Base-by-base conservation (phyloP, 768 basidiomycete genomes). In the Termitomyces sp. region DNA sequence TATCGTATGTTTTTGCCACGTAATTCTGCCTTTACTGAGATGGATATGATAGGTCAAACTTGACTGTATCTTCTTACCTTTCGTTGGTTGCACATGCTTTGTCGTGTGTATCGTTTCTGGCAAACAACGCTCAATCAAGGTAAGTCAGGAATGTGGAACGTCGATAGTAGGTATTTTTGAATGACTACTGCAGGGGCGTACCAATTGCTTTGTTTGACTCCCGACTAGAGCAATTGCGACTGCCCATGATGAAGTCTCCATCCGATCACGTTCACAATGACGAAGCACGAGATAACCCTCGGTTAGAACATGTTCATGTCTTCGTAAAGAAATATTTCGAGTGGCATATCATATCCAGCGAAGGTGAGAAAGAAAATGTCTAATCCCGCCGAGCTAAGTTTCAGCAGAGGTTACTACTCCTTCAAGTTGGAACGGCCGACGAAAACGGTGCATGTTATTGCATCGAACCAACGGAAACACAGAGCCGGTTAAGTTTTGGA, bases 201-300 rank as follows among this genome's bases (percentile, higher is more conserved):
- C 66, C 72, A 9, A 66, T 88, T 27, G 80, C 75, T 14, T 66
- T 89, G 16, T 89, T 89, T 61, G 87, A 89, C 64, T 82, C 84
- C 24, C 72, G 72, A 27, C 63, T 88, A n/a, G 72, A 77, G 48
- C 64, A 72, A n/a, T 62, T 85, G 49, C 76, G 71, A 57, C 70
- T 85, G 2, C 82, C 85, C 2, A 68, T 85, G 13, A 63, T 76
- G 27, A 76, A 72, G 31, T 59, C 62, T 26, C 71, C 58, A 43
- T 55, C 56, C 13, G 55, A 57, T 56, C 57, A 46, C 16, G n/a
- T n/a, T 51, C 43, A 49, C n/a, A 18, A 56, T 43, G 3, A 32
- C 24, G 57, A 55, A 32, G 37, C 18, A 26, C 57, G 36, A 27
- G 24, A 54, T 20, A 10, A 14, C 10, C 59, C 61, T 41, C 61